A percentile compares a stretch with the other conserved stretches of the same genome.
Conservation (phyloP, 768 basidiomycete species). For the Paxillus ammoniavirescens region DNA sequence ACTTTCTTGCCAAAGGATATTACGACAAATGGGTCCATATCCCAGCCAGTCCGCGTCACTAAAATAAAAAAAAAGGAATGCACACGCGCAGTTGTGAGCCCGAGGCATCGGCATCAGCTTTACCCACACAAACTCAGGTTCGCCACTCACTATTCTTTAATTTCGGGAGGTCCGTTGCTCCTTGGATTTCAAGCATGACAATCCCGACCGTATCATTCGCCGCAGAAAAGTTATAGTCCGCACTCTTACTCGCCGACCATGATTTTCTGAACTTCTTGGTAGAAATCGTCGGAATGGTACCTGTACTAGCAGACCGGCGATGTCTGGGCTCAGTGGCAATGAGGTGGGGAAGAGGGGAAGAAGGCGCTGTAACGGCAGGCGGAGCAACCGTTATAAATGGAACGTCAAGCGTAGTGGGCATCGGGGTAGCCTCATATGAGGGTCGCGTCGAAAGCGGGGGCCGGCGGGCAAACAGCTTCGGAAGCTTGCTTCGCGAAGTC, state of each 20-base stretch:
- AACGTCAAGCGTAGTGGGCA: slow-evolving; percentile 4
- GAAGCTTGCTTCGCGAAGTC: slow-evolving; percentile 26
- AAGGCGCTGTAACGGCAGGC: slow-evolving; percentile 5
- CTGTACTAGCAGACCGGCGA: slow-evolving; percentile 32
- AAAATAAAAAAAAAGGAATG: background rate
- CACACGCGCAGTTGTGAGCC: background rate
- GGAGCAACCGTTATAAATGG: slow-evolving; percentile 16
- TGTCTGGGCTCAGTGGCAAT: slow-evolving; percentile 22
- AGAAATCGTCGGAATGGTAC: slow-evolving; percentile 22
- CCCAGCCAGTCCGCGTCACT: slow-evolving; percentile 88
- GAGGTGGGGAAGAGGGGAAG: slow-evolving; percentile 21
- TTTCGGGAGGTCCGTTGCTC: slow-evolving; percentile 81
- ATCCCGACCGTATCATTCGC: slow-evolving; percentile 88
- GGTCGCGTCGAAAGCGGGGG: slow-evolving; percentile 29
- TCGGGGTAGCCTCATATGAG: slow-evolving; percentile 25
- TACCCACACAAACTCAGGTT: background rate
- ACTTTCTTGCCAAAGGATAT: slow-evolving; percentile 97
- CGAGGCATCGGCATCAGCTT: background rate
- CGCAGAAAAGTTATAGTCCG: slow-evolving; percentile 59
- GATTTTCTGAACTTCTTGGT: slow-evolving; percentile 39
- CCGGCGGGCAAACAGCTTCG: slow-evolving; percentile 36
- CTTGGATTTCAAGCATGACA: slow-evolving; percentile 89
- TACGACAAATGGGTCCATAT: slow-evolving; percentile 98
- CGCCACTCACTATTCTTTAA: slow-evolving; percentile 76
- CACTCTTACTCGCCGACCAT: slow-evolving; percentile 36